Conservation (phyloP, 371 early-diverging fungal genomes). For the Mucor mucedo region DNA sequence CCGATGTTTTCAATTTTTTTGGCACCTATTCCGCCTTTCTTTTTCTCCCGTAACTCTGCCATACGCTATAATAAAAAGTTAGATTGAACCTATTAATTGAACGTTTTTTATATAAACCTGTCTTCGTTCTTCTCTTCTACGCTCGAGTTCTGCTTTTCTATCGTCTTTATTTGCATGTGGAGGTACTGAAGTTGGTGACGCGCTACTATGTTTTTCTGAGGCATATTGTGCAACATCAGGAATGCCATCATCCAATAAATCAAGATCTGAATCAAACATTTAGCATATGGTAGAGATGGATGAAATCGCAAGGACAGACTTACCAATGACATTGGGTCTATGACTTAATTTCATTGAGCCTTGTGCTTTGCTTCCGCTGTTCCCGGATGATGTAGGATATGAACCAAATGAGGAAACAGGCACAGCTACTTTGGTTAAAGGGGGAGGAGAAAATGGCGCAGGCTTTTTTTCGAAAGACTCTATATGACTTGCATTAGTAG, state of each 20-base stretch:
- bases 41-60: slow-evolving; percentile 63
- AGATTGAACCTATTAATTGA: background rate
- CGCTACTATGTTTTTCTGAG: background rate
- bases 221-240: background rate
- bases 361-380: slow-evolving; percentile 8
- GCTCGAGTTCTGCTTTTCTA: slow-evolving; percentile 58
- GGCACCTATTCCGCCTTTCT: slow-evolving; percentile 56
- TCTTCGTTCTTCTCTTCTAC: slow-evolving; percentile 65
- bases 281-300: background rate
- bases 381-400: slow-evolving; percentile 8
- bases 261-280: background rate
- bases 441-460: background rate
- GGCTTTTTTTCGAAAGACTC: slow-evolving; percentile 8
- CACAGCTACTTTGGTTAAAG: slow-evolving; percentile 6
- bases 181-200: slow-evolving; percentile 10
- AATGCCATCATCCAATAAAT: background rate
- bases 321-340: slow-evolving; percentile 44
- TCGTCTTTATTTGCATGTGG: slow-evolving; percentile 50
- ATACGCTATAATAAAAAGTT: slow-evolving; percentile 39
- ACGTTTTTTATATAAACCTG: slow-evolving; percentile 36
- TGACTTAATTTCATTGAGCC: slow-evolving; percentile 48
- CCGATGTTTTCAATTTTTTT: slow-evolving; percentile 26
- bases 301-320: background rate
- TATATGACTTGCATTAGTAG: background rate
- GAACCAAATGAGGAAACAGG: slow-evolving; percentile 35